These are phyloP conservation scores for Talaromyces sp. DNA, from an alignment of 2,329 filamentous ascomycete species.

Conservation along the genomic window DNA sequence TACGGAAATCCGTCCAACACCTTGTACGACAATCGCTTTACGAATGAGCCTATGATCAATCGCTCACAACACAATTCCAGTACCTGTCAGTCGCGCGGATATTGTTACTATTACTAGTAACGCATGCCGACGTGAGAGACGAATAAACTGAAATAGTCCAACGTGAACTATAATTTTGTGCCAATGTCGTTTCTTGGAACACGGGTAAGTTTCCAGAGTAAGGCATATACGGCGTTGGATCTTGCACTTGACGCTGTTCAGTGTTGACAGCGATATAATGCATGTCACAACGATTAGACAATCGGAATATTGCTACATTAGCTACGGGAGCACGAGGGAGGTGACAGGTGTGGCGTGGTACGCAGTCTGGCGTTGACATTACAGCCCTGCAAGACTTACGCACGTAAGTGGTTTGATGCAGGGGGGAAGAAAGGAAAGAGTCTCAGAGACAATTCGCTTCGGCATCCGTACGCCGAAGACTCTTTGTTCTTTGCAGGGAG, in stretches of 20 bases:
- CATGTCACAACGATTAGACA: background rate
- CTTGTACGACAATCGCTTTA: background rate
- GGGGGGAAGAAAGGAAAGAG: background rate
- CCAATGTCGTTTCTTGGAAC: background rate
- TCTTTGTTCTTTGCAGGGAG: background rate
- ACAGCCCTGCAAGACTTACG: background rate
- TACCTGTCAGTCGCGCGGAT: background rate
- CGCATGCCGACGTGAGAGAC: background rate
- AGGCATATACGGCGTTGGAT: background rate
- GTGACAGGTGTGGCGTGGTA: background rate
- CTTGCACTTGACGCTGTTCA: background rate
- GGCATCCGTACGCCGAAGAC: background rate
- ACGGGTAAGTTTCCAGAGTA: background rate
- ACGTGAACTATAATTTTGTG: background rate
- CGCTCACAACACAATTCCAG: background rate
- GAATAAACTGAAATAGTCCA: background rate
- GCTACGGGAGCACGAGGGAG: background rate
- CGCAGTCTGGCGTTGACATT: background rate
- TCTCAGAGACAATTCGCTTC: background rate
- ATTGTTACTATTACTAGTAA: background rate
- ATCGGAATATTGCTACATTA: background rate
- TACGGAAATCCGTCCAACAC: background rate
- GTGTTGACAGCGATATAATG: background rate
- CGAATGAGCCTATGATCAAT: background rate
- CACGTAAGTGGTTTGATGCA: background rate